A percentile compares a stretch with the other conserved stretches of the same genome.
Conservation (phyloP, 2,329 filamentous ascomycete genomes). For the Aspergillus unguis region DNA sequence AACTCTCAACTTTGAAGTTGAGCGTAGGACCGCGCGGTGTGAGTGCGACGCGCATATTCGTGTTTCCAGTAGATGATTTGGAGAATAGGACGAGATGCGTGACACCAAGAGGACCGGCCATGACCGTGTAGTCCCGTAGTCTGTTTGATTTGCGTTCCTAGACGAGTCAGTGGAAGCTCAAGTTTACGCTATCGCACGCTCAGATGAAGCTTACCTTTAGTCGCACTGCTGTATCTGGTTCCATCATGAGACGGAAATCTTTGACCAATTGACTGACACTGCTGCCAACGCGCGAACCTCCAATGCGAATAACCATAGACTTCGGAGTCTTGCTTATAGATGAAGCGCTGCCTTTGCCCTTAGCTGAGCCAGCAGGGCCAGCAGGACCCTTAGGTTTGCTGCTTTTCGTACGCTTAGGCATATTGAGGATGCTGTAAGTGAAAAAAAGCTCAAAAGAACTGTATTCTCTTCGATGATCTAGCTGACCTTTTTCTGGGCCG, state of each 20-base stretch:
- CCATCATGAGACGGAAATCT: slow-evolving; percentile 91
- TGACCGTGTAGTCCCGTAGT: slow-evolving; percentile 86
- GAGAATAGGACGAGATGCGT: slow-evolving; percentile 93
- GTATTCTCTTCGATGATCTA: slow-evolving; percentile 13
- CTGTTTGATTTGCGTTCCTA: slow-evolving; percentile 81
- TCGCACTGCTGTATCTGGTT: slow-evolving; percentile 85
- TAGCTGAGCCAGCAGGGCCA: slow-evolving; percentile 47
- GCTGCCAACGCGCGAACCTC: slow-evolving; percentile 86
- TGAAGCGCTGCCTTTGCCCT: slow-evolving; percentile 56
- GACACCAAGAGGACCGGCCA: slow-evolving; percentile 91
- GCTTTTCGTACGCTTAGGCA: slow-evolving; percentile 86
- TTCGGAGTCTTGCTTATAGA: slow-evolving; percentile 70
- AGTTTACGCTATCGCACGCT: background rate
- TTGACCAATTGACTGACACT: slow-evolving; percentile 87
- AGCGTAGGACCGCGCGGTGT: slow-evolving; percentile 89
- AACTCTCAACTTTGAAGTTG: slow-evolving; percentile 91
- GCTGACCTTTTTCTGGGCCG: slow-evolving; percentile 31
- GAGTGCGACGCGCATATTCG: slow-evolving; percentile 81
- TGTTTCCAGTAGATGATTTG: slow-evolving; percentile 82
- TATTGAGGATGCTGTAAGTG: slow-evolving; percentile 35
- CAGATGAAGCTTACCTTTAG: slow-evolving; percentile 59
- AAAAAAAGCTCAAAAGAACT: slow-evolving; percentile 3
- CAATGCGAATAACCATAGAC: slow-evolving; percentile 97
- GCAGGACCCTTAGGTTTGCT: slow-evolving; percentile 70
- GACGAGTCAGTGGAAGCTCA: background rate